A percentile compares a stretch with the other conserved stretches of the same genome.
phyloP scores from a whole-genome alignment of 2,329 filamentous ascomycete genomes.

The Sporothrix variecibatus region DNA sequence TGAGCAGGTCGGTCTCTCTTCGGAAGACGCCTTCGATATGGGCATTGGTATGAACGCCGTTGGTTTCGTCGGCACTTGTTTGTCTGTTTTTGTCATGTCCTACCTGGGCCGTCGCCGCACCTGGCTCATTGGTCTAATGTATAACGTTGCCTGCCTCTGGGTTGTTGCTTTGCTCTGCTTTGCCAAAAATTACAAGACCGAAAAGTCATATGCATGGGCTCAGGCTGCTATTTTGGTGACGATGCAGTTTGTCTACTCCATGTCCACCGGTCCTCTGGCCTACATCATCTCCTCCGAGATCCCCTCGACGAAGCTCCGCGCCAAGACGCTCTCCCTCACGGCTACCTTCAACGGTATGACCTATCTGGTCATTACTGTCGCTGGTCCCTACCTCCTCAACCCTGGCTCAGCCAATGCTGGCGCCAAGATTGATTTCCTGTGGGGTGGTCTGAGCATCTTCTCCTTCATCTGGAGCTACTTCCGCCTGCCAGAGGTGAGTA shows the following conservation, averaged over 20 bases:
- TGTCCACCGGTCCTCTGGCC: slow-evolving; percentile 21
- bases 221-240: slow-evolving; percentile 19
- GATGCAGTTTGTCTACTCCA: slow-evolving; percentile 16
- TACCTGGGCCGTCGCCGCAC: slow-evolving; percentile 24
- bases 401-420: slow-evolving; percentile 14
- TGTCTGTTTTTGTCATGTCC: slow-evolving; percentile 13
- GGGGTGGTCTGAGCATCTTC: slow-evolving; percentile 9
- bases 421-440: slow-evolving; percentile 23
- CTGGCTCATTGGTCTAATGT: slow-evolving; percentile 18
- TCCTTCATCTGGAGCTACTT: slow-evolving; percentile 21
- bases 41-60: slow-evolving; percentile 26
- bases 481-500: slow-evolving; percentile 18
- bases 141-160: slow-evolving; percentile 20
- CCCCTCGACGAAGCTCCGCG: slow-evolving; percentile 21
- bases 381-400: slow-evolving; percentile 22
- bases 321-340: slow-evolving; percentile 23
- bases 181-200: slow-evolving; percentile 21
- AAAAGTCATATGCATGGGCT: slow-evolving; percentile 10
- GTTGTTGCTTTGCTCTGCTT: slow-evolving; percentile 24
- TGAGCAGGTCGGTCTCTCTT: slow-evolving; percentile 30
- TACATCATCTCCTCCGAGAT: slow-evolving; percentile 21
- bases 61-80: slow-evolving; percentile 22
- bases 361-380: background rate
- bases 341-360: slow-evolving; percentile 13
- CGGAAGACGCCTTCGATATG: slow-evolving; percentile 31